Conservation (phyloP, 768 basidiomycete species). For the Boletellus ananas region DNA sequence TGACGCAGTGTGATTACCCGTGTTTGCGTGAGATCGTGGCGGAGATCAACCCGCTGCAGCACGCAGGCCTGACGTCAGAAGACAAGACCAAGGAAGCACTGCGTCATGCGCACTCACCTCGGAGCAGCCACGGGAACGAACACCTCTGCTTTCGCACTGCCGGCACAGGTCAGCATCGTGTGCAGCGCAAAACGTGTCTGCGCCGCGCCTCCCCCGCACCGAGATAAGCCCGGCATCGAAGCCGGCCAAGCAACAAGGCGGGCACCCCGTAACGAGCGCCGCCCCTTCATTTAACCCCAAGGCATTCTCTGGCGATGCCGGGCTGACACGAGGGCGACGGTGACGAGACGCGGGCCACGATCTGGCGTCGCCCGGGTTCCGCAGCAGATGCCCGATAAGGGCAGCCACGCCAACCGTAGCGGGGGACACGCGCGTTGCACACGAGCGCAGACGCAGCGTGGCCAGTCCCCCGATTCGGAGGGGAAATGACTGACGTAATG, state of each 20-base stretch:
- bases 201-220: slow-evolving; percentile 7
- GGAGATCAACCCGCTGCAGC: slow-evolving; percentile 53
- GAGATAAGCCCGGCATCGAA: slow-evolving; percentile 11
- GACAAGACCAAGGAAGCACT: slow-evolving; percentile 2
- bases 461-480: too few species aligned
- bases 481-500: slow-evolving; percentile 19
- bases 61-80: slow-evolving; percentile 27
- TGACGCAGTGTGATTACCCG: slow-evolving; percentile 30
- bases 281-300: slow-evolving; percentile 4
- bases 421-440: background rate
- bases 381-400: slow-evolving; percentile 8
- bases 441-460: background rate
- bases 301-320: too few species aligned
- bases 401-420: background rate
- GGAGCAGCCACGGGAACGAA: slow-evolving; percentile 85
- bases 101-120: slow-evolving; percentile 50
- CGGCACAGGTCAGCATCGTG: slow-evolving; percentile 15
- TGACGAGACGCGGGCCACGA: background rate
- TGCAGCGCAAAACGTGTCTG: slow-evolving; percentile 7
- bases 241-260: background rate
- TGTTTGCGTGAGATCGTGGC: slow-evolving; percentile 52
- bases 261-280: slow-evolving; percentile 11
- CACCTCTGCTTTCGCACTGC: slow-evolving; percentile 76
- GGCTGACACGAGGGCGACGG: too few species aligned
- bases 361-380: too few species aligned